Evolutionary conservation across 306 rosid species (phyloP).

Genomic region (Bauhinia variegata): DNA sequence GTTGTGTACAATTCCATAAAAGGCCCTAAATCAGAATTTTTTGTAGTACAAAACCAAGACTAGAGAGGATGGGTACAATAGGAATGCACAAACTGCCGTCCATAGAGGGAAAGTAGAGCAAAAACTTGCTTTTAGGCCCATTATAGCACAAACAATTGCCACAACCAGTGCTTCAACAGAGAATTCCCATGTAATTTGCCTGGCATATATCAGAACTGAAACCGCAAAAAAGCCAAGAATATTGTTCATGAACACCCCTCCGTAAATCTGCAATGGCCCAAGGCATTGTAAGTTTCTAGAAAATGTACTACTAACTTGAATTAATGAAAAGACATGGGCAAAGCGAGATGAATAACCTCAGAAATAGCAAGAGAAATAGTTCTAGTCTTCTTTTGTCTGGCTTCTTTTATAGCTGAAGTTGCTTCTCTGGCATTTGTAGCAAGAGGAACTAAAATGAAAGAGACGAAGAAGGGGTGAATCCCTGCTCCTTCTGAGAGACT

Average conservation of each 20-base stretch:
- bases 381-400: conserved; percentile 50
- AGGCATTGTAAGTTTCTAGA: neutral
- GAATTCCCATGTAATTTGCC: conserved; percentile 63
- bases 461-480: conserved; percentile 57
- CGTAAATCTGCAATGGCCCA: conserved; percentile 62
- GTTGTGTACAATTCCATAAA: neutral
- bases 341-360: conserved; percentile 50
- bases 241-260: conserved; percentile 76
- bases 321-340: neutral
- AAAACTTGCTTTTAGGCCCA: conserved; percentile 51
- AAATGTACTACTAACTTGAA: neutral
- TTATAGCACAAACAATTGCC: conserved; percentile 50
- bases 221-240: conserved; percentile 62
- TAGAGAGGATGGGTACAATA: conserved; percentile 52
- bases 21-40: conserved; percentile 40
- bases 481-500: conserved; percentile 50
- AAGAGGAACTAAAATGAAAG: conserved; percentile 61
- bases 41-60: conserved; percentile 51
- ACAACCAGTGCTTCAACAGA: conserved; percentile 66
- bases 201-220: conserved; percentile 49
- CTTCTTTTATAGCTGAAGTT: conserved; percentile 57
- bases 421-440: conserved; percentile 74
- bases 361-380: conserved; percentile 62
- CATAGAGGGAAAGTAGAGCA: conserved; percentile 53
- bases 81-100: conserved; percentile 55